These are phyloP conservation scores for Phaffomyces opuntiae DNA, from an alignment of 805 yeast species.

Conservation along the genomic window DNA sequence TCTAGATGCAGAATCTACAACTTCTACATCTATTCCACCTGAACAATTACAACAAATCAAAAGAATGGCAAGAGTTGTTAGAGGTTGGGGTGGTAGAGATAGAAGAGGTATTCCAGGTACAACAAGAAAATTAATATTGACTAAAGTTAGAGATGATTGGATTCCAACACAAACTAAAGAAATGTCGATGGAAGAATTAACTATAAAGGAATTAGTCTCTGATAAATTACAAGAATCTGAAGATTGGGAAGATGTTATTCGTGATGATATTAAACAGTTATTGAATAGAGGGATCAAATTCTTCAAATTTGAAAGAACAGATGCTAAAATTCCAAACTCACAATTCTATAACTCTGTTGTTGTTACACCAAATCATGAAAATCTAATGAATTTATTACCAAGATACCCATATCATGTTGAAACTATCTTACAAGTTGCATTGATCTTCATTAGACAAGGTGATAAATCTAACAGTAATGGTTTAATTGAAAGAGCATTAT, in stretches of 20 bases:
- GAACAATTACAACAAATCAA: constrained; percentile 61
- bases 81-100: constrained; percentile 85
- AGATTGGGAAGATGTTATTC: constrained; percentile 46
- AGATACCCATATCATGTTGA: constrained; percentile 69
- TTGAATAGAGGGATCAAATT: constrained; percentile 43
- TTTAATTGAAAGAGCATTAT: constrained; percentile 66
- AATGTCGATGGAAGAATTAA: constrained; percentile 50
- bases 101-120: constrained; percentile 70
- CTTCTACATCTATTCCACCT: constrained; percentile 62
- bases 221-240: constrained; percentile 26
- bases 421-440: constrained; percentile 71
- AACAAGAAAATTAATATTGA: constrained; percentile 54
- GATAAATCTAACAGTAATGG: constrained; percentile 65
- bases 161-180: constrained; percentile 62
- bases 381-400: constrained; percentile 48
- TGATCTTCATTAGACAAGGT: constrained; percentile 70
- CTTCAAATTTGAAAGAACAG: constrained; percentile 43
- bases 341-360: constrained; percentile 60
- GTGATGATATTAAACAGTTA: constrained; percentile 31
- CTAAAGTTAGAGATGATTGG: constrained; percentile 77
- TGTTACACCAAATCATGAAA: constrained; percentile 73
- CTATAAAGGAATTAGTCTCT: constrained; percentile 30
- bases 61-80: constrained; percentile 40
- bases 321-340: constrained; percentile 28
- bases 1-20: constrained; percentile 71